Evolutionary conservation across 2,329 filamentous ascomycete species (phyloP).

Genomic region (Penicillium sp.): DNA sequence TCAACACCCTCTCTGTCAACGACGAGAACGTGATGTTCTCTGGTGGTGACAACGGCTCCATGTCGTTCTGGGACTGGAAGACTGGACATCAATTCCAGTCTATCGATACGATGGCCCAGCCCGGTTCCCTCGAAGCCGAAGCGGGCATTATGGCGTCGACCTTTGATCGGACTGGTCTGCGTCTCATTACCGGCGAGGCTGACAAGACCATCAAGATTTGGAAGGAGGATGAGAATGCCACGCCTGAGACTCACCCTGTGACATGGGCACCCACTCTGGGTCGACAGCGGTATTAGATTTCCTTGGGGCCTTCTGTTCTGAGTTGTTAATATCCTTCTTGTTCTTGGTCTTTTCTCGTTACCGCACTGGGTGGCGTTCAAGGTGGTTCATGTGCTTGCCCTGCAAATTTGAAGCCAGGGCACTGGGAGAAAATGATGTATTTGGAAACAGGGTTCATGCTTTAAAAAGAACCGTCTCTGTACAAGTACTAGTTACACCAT

Average conservation of each 20-base stretch:
- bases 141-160: conserved; percentile 92
- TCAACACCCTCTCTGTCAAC: conserved; percentile 91
- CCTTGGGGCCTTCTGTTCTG: conserved; percentile 14
- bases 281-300: conserved; percentile 69
- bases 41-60: conserved; percentile 91
- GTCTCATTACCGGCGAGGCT: conserved; percentile 90
- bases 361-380: conserved; percentile 37
- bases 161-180: conserved; percentile 84
- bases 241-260: conserved; percentile 85
- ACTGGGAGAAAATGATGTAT: background rate
- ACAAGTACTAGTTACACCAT: conserved; percentile 12
- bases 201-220: conserved; percentile 99
- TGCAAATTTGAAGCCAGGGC: background rate
- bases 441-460: conserved; percentile 6
- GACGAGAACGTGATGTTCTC: conserved; percentile 95
- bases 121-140: conserved; percentile 90
- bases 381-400: conserved; percentile 21
- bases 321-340: conserved; percentile 27
- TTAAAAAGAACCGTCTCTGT: conserved; percentile 10
- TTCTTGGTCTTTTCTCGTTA: conserved; percentile 20
- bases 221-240: conserved; percentile 90
- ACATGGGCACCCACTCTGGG: conserved; percentile 86
- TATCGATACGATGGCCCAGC: conserved; percentile 88
- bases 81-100: conserved; percentile 88
- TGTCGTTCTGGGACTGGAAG: conserved; percentile 99